Evolutionary conservation across 129 eudicot species (phyloP), one percentile per base, ranked within the genome.

Genomic region (Deinandra increscens): DNA sequence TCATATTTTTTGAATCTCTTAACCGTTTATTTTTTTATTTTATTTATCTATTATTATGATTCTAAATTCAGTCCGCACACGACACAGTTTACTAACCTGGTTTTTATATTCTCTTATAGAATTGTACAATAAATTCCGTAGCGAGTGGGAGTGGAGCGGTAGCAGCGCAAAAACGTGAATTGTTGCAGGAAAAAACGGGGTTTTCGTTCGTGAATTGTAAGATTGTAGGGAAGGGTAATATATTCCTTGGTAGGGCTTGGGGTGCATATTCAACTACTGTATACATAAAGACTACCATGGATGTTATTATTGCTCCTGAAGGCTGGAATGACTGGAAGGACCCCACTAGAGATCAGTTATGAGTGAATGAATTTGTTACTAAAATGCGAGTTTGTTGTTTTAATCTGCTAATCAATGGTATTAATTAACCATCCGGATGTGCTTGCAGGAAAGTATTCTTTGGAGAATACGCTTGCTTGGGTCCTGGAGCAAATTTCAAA

Each of bases 321-420:
- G 96, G 98, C 8, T 93, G 98, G 98, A 81, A 93, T 74, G 91
- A 93, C 42, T 86, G 96, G 98, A 76, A 38, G 48, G 96, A 92
- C 72, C 43, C 86, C 20, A 44, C 86, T 46, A 81, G 88, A 83
- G 96, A 87, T 36, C 79, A 76, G 96, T 93, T 69, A 77, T 17
- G 59, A 0, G 6, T 68, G 6, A 34, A 1, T 53, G 4, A 31
- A 9, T 49, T 33, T 29, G 7, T 34, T 9, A 42, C 19, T 42
- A 19, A 5, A 3, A 20, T 69, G 14, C 29, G 62, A 36, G 39
- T n/a, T n/a, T n/a, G 0, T 36, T 29, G 39, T 18, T 49, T n/a
- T 17, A 17, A 50, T 18, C 62, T 23, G 64, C 64, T 43, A 34
- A 31, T 17, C 15, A 39, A 59, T 9, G 39, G 31, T 66, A 29